Percentiles rank a stretch among this genome's conserved stretches.
phyloP scores from a whole-genome alignment of 495 filamentous ascomycete species.

The Aspergillus incahuasiensis region DNA sequence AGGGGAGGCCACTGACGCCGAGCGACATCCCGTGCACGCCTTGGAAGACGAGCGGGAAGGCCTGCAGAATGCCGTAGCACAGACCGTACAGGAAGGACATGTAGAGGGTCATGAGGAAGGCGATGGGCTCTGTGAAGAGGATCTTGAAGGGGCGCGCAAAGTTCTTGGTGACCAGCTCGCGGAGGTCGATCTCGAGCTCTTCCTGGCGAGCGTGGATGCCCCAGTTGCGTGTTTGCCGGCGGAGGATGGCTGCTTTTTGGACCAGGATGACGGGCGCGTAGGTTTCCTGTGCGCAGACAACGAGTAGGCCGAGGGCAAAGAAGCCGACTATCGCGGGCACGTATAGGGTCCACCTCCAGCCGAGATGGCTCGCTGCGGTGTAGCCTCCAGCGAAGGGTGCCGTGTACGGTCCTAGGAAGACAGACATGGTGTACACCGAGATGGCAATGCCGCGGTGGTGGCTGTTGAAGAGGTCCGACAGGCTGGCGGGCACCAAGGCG shows the following conservation, averaged over 20 bases:
- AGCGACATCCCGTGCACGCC: slow-evolving; percentile 25
- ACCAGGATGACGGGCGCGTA: slow-evolving; percentile 36
- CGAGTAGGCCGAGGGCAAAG: slow-evolving; percentile 17
- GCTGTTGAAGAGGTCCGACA: slow-evolving; percentile 48
- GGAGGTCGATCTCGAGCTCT: slow-evolving; percentile 36
- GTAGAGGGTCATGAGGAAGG: slow-evolving; percentile 38
- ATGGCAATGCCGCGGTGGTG: slow-evolving; percentile 41
- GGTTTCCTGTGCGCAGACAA: slow-evolving; percentile 30
- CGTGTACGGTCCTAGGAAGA: slow-evolving; percentile 40
- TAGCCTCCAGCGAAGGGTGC: slow-evolving; percentile 45
- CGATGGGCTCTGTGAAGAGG: slow-evolving; percentile 42
- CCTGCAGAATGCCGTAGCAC: slow-evolving; percentile 27
- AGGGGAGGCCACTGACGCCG: slow-evolving; percentile 27
- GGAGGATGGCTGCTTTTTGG: slow-evolving; percentile 34
- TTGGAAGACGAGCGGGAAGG: slow-evolving; percentile 32
- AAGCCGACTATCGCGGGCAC: slow-evolving; percentile 37
- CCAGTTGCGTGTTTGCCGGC: slow-evolving; percentile 40
- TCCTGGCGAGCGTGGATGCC: slow-evolving; percentile 46
- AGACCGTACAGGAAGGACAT: slow-evolving; percentile 40
- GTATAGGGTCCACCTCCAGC: slow-evolving; percentile 46
- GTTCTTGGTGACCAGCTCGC: slow-evolving; percentile 34
- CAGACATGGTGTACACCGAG: slow-evolving; percentile 41
- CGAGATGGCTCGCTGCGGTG: slow-evolving; percentile 28
- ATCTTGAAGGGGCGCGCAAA: slow-evolving; percentile 39
- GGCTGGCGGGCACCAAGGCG: slow-evolving; percentile 43